Conservation (phyloP, 441 rosid species). For the Populus trichocarpa region DNA sequence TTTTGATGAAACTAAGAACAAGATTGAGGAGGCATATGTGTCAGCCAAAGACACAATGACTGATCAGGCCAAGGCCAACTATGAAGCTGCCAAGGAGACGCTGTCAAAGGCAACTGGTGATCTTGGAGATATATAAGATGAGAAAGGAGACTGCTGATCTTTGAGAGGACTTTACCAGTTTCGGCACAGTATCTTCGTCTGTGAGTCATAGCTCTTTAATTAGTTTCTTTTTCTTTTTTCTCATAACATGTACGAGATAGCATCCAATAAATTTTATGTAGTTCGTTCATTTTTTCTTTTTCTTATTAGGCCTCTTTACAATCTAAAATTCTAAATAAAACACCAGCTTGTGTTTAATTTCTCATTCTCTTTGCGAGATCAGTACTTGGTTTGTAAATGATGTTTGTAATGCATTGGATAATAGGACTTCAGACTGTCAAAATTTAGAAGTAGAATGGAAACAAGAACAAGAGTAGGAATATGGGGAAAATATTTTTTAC, state of each 20-base stretch:
- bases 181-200: background rate
- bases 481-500: no score
- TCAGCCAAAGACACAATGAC: slow-evolving; percentile 35
- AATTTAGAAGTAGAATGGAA: no score
- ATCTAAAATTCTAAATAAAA: background rate
- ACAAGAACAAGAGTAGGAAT: no score
- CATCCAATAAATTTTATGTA: background rate
- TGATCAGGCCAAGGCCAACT: slow-evolving; percentile 29
- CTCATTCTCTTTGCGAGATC: background rate
- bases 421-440: no score
- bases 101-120: slow-evolving; percentile 43
- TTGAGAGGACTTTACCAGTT: slow-evolving; percentile 14
- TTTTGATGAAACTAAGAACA: slow-evolving; percentile 24
- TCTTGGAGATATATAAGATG: slow-evolving; percentile 35
- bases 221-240: background rate
- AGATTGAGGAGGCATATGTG: slow-evolving; percentile 35
- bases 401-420: no score
- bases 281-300: background rate
- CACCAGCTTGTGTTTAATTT: background rate
- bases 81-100: slow-evolving; percentile 53
- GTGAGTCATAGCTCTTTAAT: slow-evolving; percentile 5
- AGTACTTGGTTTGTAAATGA: no score
- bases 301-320: background rate
- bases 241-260: background rate
- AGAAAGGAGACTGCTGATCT: slow-evolving; percentile 31